These are phyloP conservation scores for Trichosporon coremiiforme DNA, from an alignment of 1,284 basidiomycete species.

Conservation along the genomic window DNA sequence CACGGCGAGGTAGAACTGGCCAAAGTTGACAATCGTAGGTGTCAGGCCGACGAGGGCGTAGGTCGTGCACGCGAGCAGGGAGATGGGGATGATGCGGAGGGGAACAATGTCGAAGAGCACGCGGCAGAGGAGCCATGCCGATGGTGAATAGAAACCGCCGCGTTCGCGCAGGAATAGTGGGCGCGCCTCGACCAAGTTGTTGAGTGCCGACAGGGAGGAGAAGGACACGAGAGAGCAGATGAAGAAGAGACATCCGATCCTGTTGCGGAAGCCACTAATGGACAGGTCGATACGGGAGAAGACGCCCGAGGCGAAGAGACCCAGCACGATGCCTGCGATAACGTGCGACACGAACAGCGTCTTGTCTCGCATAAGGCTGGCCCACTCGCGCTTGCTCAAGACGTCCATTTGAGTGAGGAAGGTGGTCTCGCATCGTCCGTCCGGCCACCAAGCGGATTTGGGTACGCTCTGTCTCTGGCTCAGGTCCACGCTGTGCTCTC, in stretches of 20 bases:
- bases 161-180: conserved; percentile 84
- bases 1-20: conserved; percentile 80
- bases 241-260: conserved; percentile 87
- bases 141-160: conserved; percentile 72
- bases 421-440: conserved; percentile 59
- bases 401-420: conserved; percentile 84
- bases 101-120: conserved; percentile 97
- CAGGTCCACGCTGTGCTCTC: not conserved
- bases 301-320: conserved; percentile 77
- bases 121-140: conserved; percentile 77
- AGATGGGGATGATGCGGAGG: conserved; percentile 85
- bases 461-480: not conserved
- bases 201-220: conserved; percentile 79
- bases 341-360: conserved; percentile 77
- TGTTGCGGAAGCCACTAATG: conserved; percentile 86
- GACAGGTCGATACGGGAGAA: conserved; percentile 75
- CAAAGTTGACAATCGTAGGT: conserved; percentile 67
- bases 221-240: conserved; percentile 82
- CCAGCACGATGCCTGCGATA: conserved; percentile 67
- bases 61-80: conserved; percentile 89
- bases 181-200: conserved; percentile 77
- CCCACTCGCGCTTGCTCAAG: conserved; percentile 77
- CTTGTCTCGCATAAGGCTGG: conserved; percentile 75
- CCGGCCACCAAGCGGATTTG: conserved; percentile 20
- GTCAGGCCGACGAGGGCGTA: conserved; percentile 92